Evolutionary conservation across 2,329 filamentous ascomycete species (phyloP).

Genomic region (Fusarium sp.): DNA sequence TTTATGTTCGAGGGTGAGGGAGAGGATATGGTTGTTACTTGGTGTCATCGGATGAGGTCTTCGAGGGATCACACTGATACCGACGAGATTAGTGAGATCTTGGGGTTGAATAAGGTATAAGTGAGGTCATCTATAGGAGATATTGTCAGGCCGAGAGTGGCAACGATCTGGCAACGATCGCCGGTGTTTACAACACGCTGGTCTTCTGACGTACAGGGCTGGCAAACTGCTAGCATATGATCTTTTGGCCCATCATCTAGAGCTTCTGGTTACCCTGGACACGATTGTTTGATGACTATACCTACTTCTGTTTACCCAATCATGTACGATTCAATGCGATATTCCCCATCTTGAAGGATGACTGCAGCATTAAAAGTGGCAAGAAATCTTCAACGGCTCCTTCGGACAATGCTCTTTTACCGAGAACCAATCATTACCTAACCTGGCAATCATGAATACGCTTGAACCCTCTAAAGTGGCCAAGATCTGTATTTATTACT

Average conservation of each 20-base stretch:
- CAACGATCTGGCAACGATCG: too few species aligned
- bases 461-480: too few species aligned
- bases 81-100: slow-evolving; percentile 19
- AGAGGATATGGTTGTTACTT: slow-evolving; percentile 1
- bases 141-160: too few species aligned
- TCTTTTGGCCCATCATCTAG: too few species aligned
- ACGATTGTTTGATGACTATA: too few species aligned
- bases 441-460: too few species aligned
- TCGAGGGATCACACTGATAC: slow-evolving; percentile 23
- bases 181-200: too few species aligned
- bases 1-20: slow-evolving; percentile 24
- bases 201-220: too few species aligned
- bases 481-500: too few species aligned
- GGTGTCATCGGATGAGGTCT: slow-evolving; percentile 32
- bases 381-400: rapidly evolving
- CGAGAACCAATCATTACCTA: background rate
- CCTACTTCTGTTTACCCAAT: background rate
- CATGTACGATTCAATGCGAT: background rate
- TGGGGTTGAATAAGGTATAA: background rate
- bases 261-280: too few species aligned
- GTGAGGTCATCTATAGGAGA: background rate
- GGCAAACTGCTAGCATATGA: too few species aligned
- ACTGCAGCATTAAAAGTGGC: background rate
- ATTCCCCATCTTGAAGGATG: background rate
- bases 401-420: background rate